Base-by-base conservation (phyloP, 2,329 filamentous ascomycete genomes). In the Verticillium nubilum region DNA sequence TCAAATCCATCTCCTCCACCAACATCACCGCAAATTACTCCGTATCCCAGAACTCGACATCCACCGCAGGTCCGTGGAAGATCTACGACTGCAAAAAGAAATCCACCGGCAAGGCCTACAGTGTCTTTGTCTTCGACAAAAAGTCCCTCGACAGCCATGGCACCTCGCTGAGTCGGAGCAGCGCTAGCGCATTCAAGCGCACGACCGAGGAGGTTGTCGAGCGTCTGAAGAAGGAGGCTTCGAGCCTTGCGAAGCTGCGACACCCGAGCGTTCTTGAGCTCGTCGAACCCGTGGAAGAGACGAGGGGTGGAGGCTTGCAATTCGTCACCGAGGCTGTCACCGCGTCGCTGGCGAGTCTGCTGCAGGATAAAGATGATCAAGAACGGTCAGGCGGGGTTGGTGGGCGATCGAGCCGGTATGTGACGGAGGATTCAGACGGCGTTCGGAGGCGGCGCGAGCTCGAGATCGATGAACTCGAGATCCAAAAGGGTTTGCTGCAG, bases 31-130 rank as follows among this genome's bases (percentile, higher is more conserved):
- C 89, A 71, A 96, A 97, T 77, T 99, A 99, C 76, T 86, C 89
- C 66, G 81, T 98, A 65, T 88, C 91, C 25, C 82, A 87, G 27
- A 86, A 85, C 61, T 85, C 90, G 12, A 88, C 86, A n/a, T 90
- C 92, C 57, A 86, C 86, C 57, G 91, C 93, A 17, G 95, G 95
- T 19, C 91, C 93, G 60, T 99, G 95, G 95, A 96, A 92, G 78
- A 95, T 99, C 69, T 94, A 94, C 81, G 93, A 97, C 77, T 93
- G 91, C 61, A 98, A 96, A 80, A 96, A 96, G 78, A 98, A 97
- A 77, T 92, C 90, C 29, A 97, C 92, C 0, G 91, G 91, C 65
- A 96, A 95, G 73, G 75, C 88, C 7, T 95, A 89, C 59, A 97
- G 93, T 17, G 87, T 98, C 66, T 99, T 98, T 69, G 87, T 98